Evolutionary conservation across 2,329 filamentous ascomycete species (phyloP).

Genomic region (Scopulariopsis brevicaulis): DNA sequence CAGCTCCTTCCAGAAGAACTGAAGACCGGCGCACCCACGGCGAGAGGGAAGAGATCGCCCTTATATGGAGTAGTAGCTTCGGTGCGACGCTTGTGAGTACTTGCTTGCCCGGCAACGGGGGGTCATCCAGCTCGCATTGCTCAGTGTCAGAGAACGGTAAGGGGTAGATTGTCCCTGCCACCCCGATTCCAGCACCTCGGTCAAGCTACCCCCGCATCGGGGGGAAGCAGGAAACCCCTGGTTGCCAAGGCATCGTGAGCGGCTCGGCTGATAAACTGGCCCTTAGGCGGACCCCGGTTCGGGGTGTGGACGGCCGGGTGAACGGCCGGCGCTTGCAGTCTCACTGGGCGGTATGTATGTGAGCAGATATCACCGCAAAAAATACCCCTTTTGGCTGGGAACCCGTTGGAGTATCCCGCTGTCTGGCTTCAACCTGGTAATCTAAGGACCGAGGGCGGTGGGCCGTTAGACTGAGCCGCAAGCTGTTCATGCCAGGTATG

Average conservation of each 20-base stretch:
- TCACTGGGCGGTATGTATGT: neutral
- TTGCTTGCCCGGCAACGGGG: neutral
- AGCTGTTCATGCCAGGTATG: too few relatives aligned
- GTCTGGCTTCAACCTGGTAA: neutral
- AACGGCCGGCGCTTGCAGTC: neutral
- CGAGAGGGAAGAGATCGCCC: too few relatives aligned
- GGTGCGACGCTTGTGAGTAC: neutral
- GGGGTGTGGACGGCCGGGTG: neutral
- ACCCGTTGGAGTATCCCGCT: neutral
- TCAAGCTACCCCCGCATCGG: neutral
- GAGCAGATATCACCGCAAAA: neutral
- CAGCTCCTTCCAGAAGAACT: slow-evolving; percentile 1
- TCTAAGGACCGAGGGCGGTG: neutral
- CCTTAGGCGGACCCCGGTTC: neutral
- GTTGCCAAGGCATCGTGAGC: neutral
- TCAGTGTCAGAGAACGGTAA: neutral
- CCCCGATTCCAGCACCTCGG: neutral
- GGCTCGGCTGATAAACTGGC: slow-evolving; percentile 1
- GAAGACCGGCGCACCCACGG: neutral
- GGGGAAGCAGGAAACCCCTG: neutral
- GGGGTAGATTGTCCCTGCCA: neutral
- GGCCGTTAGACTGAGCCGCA: neutral
- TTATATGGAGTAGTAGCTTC: neutral
- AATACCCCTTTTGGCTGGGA: neutral
- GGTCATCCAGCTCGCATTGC: neutral